Evolutionary conservation across 352 stramenopile genomes (phyloP), one percentile per base, ranked within the genome.

Genomic region (Blastocystis sp.): DNA sequence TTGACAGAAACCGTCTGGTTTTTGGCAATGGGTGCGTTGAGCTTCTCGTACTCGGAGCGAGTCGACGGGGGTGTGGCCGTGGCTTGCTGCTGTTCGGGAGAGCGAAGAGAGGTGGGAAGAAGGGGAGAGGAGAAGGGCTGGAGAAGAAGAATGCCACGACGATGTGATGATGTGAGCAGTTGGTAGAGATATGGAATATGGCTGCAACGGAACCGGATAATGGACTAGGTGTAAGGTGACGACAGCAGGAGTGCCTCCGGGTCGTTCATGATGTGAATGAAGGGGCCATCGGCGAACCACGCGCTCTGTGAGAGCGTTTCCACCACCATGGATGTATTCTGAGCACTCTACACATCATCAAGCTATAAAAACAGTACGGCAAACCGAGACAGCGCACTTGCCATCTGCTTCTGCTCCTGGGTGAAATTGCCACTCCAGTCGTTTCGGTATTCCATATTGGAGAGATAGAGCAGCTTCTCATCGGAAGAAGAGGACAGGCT

Each of bases 131-230:
- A 62, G 0, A 53, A 53, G 45, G 64, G 64, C 5, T 66, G 14
- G 7, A 81, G 3, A 4, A 81, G 23, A 11, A 81, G 7, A 10
- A 43, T 23, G 19, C 66, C 41, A 21, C 41, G 62, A 2, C 21
- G 11, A 28, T 17, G 21, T 14, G 62, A 69, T 17, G 62, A 17
- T 17, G 62, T 53, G 23, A 64, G 3, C 28, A 14, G 2, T 7
- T n/a, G 66, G 28, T 66, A 81, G 21, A 81, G 48, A 34, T 14
- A 17, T 3, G 71, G 71, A 56, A 81, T 4, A 81, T 81, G 71
- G 45, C 21, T 34, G 9, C 71, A 81, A 34, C 71, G 71, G 28
- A 81, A 64, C 0, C 48, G 38, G 21, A 38, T 10, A n/a, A 81
- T 21, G 21, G 38, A 53, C 71, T 81, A 65, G 14, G n/a, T n/a